Conservation (phyloP, 805 yeast species). For the Scheffersomyces stipitis region DNA sequence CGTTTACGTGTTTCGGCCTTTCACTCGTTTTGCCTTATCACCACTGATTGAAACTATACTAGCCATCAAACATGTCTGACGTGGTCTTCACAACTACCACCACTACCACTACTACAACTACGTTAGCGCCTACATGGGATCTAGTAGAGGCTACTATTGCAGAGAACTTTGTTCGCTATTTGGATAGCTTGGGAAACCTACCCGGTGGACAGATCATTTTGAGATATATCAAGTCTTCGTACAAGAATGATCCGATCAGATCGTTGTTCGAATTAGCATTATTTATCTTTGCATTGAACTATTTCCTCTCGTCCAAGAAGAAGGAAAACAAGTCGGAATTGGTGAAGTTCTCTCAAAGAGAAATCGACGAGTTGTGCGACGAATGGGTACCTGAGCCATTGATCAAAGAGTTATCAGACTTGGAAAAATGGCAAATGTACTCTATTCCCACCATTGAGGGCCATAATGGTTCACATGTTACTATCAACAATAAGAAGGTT, state of each 20-base stretch:
- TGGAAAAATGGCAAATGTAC: conserved; percentile 61
- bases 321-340: conserved; percentile 72
- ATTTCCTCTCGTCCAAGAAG: conserved; percentile 76
- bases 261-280: conserved; percentile 77
- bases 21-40: no score
- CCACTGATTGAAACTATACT: neutral
- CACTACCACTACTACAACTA: conserved; percentile 25
- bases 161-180: conserved; percentile 33
- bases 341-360: conserved; percentile 58
- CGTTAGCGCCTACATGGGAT: conserved; percentile 39
- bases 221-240: conserved; percentile 79
- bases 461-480: conserved; percentile 44
- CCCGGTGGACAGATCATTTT: conserved; percentile 63
- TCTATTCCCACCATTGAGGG: conserved; percentile 66
- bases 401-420: conserved; percentile 51
- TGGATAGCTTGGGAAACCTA: conserved; percentile 33
- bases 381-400: conserved; percentile 94
- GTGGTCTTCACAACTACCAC: conserved; percentile 15
- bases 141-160: conserved; percentile 31
- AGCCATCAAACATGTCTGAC: conserved; percentile 1
- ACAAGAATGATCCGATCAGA: conserved; percentile 91
- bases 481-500: conserved; percentile 35
- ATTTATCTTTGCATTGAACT: conserved; percentile 77
- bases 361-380: conserved; percentile 76
- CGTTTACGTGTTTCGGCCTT: no score